Base-by-base conservation (phyloP, 2,329 filamentous ascomycete genomes). In the Fusarium anthophilum region DNA sequence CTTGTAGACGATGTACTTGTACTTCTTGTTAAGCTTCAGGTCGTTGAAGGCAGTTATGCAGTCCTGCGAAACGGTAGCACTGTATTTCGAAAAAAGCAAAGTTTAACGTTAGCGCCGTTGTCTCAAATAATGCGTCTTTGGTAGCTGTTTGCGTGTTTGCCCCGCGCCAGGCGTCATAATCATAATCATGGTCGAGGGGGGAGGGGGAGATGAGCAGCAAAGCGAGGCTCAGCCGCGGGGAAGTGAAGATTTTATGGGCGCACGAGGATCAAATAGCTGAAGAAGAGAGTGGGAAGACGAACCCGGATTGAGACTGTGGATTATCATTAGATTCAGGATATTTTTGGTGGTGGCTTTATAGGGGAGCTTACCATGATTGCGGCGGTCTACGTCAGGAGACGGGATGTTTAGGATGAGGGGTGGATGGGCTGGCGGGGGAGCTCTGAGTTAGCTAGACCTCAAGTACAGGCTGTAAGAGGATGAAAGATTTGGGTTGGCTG, bases 1-100 rank as follows among this genome's bases (percentile, higher is more conserved):
- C 89, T 95, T 94, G 91, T 90, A 96, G 88, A 96, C 91, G 86
- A 96, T 92, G 89, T 90, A 97, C 86, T 94, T 95, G 87, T 91
- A 88, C 87, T 90, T 91, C 86, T 95, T 95, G 85, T 85, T 88
- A 78, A 95, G 91, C 90, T 96, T 96, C 77, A 96, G 89, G 78
- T 95, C 92, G 84, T 95, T 94, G 89, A 92, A 96, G 69, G 86
- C 84, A 77, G 83, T 82, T 82, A 91, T 90, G 89, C 93, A 95
- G 69, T 95, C 92, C 81, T 90, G 88, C 76, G 89, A 86, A 80
- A 95, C 91, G 82, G 88, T 88, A 78, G 93, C 92, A 89, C 93
- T 95, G 84, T 54, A 56, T 39, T 41, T 35, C 14, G 15, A 58
- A 65, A 66, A 61, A 61, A 65, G 66, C 53, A 66, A 63, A 55